Percentiles rank a stretch among this genome's conserved stretches.
Evolutionary conservation across 331 rosid species (phyloP).

Genomic region (Saraca asoca): DNA sequence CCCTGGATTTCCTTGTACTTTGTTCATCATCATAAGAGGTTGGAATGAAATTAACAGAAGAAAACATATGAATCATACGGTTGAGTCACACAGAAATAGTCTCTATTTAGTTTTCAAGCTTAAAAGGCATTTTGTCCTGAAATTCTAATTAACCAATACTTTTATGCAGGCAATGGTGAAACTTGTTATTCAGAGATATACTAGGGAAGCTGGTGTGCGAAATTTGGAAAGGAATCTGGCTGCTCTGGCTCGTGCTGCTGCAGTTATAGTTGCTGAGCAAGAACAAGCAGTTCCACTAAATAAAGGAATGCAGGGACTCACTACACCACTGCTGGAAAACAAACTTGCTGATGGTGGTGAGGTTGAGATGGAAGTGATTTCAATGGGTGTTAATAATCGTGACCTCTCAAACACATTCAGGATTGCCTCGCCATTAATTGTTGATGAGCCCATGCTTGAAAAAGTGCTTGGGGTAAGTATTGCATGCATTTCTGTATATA

Average conservation of each 20-base stretch:
- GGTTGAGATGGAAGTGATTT: slow-evolving; percentile 97
- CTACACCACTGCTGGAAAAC: slow-evolving; percentile 80
- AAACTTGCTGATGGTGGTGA: slow-evolving; percentile 83
- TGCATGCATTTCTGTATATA: slow-evolving; percentile 14
- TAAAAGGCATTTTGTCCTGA: slow-evolving; percentile 17
- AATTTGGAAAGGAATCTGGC: slow-evolving; percentile 86
- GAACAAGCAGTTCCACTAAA: slow-evolving; percentile 65
- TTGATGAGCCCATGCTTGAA: slow-evolving; percentile 92
- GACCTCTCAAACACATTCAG: slow-evolving; percentile 74
- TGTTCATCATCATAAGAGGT: too few relatives aligned
- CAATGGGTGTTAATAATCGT: slow-evolving; percentile 70
- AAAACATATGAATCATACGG: slow-evolving; percentile 3
- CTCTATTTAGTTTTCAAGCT: neutral
- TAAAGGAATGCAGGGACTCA: slow-evolving; percentile 72
- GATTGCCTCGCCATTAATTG: slow-evolving; percentile 65
- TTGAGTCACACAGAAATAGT: neutral
- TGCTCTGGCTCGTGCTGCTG: slow-evolving; percentile 96
- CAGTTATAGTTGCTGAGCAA: slow-evolving; percentile 92
- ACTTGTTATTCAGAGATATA: slow-evolving; percentile 76
- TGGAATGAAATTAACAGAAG: neutral
- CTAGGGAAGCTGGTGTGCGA: slow-evolving; percentile 98
- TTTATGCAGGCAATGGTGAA: slow-evolving; percentile 60
- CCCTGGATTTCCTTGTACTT: slow-evolving; percentile 14
- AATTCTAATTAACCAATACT: too few relatives aligned
- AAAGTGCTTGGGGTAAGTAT: slow-evolving; percentile 94